Base-by-base conservation (phyloP, 345 rosid species). In the Erodium maritimum region DNA sequence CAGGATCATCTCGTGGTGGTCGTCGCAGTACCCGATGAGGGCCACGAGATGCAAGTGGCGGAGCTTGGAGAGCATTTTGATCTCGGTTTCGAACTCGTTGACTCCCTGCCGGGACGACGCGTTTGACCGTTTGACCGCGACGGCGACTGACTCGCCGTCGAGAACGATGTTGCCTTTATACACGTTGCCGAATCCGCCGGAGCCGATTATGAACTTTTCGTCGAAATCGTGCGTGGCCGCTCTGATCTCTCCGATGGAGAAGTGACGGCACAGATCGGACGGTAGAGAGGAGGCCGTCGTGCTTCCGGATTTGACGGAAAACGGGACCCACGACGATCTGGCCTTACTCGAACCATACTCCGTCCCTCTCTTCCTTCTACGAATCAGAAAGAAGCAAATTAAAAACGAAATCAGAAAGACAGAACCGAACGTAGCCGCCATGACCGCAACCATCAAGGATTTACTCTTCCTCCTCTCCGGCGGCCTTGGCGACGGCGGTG, bases 151-250 rank as follows among this genome's bases (percentile, higher is more conserved):
- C 17, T 67, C 71, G 4, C 61, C 60, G 1, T 69, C 66, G 8
- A 74, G 58, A 1, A 67, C 64, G 12, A 74, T 45, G 21, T 48
- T 5, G 3, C 79, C 79, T 55, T 71, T 71, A 52, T 71, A 78
- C 23, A 78, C 82, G 10, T 71, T 57, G 21, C 79, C 77, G 33
- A 78, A 74, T n/a, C 82, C 82, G 0, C 82, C 82, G 0, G 63
- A 37, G 0, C 82, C 82, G 21, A 78, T 54, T 1, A 74, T 34
- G 33, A 25, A 8, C 14, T 29, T 52, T 21, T 66, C 61, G 3
- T 72, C 67, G 19, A 78, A 78, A 24, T 57, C 24, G 37, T 60
- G 2, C 2, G 79, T 74, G 23, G 82, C 74, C 1, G 46, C 58
- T 37, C 56, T 63, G 17, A 77, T 71, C 61, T 74, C 77, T 2